Evolutionary conservation across 495 filamentous ascomycete species (phyloP).

Genomic region (Penicillium mononematosum): DNA sequence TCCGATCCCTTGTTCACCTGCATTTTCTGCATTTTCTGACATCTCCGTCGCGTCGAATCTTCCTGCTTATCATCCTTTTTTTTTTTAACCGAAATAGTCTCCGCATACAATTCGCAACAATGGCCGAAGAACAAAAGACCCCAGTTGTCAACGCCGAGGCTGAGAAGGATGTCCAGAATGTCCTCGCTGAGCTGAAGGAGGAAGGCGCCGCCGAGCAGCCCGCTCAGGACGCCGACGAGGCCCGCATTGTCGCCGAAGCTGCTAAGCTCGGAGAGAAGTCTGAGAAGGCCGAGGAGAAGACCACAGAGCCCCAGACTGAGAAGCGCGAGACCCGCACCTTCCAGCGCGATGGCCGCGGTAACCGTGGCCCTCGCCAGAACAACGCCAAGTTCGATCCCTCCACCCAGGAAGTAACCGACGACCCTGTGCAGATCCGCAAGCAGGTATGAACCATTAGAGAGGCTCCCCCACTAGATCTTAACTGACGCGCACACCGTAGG

Average conservation of each 20-base stretch:
- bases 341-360: conserved; percentile 19
- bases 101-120: conserved; percentile 20
- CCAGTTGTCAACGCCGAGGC: conserved; percentile 39
- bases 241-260: conserved; percentile 46
- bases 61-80: conserved; percentile 7
- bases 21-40: neutral
- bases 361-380: conserved; percentile 30
- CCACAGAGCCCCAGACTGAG: conserved; percentile 16
- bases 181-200: conserved; percentile 49
- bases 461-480: neutral
- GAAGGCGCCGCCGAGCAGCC: conserved; percentile 28
- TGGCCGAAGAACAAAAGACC: conserved; percentile 47
- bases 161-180: conserved; percentile 48
- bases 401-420: conserved; percentile 60
- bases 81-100: conserved; percentile 3
- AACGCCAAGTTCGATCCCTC: conserved; percentile 67
- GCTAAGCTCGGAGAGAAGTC: conserved; percentile 47
- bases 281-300: conserved; percentile 38
- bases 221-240: conserved; percentile 41
- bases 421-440: conserved; percentile 74
- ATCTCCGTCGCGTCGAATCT: conserved; percentile 2
- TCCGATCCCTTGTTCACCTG: neutral
- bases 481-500: conserved; percentile 48
- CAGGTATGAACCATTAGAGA: conserved; percentile 51
- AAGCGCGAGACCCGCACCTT: conserved; percentile 22